These are phyloP conservation scores for Fraxinus dipetala DNA, from an alignment of 305 asterid genomes.

Conservation along the genomic window DNA sequence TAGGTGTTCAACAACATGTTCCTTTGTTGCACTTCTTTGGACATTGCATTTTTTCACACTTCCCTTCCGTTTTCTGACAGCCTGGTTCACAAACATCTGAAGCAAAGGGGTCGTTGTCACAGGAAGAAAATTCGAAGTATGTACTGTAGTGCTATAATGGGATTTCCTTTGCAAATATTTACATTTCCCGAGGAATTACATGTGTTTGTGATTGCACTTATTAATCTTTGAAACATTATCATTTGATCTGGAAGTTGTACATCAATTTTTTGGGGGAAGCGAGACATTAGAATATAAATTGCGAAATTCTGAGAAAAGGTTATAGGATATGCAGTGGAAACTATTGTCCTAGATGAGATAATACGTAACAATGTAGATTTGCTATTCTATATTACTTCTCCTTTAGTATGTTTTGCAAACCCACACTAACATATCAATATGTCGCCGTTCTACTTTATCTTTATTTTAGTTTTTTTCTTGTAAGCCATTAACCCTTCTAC, in stretches of 20 bases:
- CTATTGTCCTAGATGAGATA: neutral
- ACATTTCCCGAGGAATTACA: neutral
- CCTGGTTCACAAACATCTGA: conserved; percentile 58
- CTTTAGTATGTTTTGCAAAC: neutral
- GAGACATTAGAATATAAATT: neutral
- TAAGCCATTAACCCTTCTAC: neutral
- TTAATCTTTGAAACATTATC: neutral
- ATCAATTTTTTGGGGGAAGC: neutral
- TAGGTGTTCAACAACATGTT: conserved; percentile 25
- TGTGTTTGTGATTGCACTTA: neutral
- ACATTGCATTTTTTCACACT: conserved; percentile 22
- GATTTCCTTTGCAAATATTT: conserved; percentile 23
- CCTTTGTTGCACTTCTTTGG: neutral
- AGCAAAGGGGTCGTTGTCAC: conserved; percentile 43
- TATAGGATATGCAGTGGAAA: neutral
- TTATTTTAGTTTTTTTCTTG: neutral
- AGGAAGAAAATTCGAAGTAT: conserved; percentile 75
- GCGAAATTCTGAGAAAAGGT: neutral
- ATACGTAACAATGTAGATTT: neutral
- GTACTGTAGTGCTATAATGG: conserved; percentile 24
- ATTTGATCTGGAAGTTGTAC: neutral
- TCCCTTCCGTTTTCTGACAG: conserved; percentile 39
- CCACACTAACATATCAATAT: neutral
- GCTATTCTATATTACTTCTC: neutral
- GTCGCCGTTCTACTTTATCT: neutral